Conservation (phyloP, 2,329 filamentous ascomycete species). For the Cylindrodendrum hubeiense region DNA sequence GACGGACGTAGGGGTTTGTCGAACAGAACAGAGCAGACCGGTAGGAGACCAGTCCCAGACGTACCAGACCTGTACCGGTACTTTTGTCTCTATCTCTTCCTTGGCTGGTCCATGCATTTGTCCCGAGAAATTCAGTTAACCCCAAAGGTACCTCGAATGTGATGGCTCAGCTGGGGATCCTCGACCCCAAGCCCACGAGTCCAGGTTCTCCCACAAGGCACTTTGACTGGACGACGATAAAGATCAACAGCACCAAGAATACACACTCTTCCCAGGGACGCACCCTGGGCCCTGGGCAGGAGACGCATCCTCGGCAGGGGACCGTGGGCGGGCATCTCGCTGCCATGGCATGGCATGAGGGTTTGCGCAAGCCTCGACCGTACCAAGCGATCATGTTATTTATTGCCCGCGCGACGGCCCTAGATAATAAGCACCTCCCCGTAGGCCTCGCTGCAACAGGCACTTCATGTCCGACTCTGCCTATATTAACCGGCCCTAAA, state of each 20-base stretch:
- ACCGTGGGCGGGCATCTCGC: neutral
- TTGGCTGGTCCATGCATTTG: neutral
- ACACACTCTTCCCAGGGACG: neutral
- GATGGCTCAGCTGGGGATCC: neutral
- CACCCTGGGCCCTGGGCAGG: too few relatives aligned
- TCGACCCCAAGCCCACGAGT: neutral
- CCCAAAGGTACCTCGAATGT: neutral
- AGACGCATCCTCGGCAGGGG: neutral
- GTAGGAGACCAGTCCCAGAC: neutral
- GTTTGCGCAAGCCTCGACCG: neutral
- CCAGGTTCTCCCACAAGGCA: neutral
- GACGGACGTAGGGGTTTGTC: neutral
- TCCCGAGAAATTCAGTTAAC: neutral
- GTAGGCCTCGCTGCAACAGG: neutral
- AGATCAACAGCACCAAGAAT: neutral
- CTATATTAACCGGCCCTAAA: slow-evolving; percentile 10
- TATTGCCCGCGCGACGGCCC: neutral
- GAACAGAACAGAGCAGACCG: neutral
- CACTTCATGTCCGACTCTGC: neutral
- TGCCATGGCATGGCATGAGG: slow-evolving; percentile 1
- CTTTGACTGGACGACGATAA: neutral
- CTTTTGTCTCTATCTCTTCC: neutral
- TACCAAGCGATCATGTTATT: neutral
- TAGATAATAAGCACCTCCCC: neutral
- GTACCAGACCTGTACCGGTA: neutral